Evolutionary conservation across 768 basidiomycete genomes (phyloP), one percentile per base, ranked within the genome.

Genomic region (Pisolithus sp.): DNA sequence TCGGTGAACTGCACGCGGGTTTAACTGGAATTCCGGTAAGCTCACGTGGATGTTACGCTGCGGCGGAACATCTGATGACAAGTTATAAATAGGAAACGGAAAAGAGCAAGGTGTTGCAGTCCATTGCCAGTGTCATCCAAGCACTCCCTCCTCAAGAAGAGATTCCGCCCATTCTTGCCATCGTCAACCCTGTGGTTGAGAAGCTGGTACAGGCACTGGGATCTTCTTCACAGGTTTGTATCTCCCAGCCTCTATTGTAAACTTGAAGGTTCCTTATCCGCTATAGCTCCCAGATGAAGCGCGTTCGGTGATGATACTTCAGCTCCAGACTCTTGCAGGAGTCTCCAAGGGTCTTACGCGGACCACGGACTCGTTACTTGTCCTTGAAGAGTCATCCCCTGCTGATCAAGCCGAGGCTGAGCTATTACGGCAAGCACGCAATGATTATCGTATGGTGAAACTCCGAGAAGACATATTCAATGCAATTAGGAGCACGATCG

Each of bases 51-150:
- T 8, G 9, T n/a, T 47, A 31, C 34, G 38, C 2, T 21, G 15
- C 10, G 1, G 28, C 7, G 9, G 18, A 28, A 36, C 34, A 36
- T 15, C 26, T 54, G 21, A 46, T 62, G 41, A 51, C 30, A 20
- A 23, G 24, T 36, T 23, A 20, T 41, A 18, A 3, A 3, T 58
- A 89, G 85, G 88, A 90, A 58, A 81, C 84, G 20, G 93, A 95
- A 67, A 89, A 88, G 69, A 80, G 82, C 58, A 96, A 94, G 68
- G 89, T 96, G 1, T 72, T 96, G 42, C 89, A 96, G 63, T 90
- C 88, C 0, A 94, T 97, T 48, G 83, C 91, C 2, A 95, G 93
- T 56, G 91, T 97, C 3, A 88, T 96, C 30, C 90, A 96, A 60
- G 94, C 93, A 0, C 68, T 97, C 46, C 85, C 89, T 0, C 83